Conservation (phyloP, 192 early-diverging fungal genomes). For the Endogone sp. region DNA sequence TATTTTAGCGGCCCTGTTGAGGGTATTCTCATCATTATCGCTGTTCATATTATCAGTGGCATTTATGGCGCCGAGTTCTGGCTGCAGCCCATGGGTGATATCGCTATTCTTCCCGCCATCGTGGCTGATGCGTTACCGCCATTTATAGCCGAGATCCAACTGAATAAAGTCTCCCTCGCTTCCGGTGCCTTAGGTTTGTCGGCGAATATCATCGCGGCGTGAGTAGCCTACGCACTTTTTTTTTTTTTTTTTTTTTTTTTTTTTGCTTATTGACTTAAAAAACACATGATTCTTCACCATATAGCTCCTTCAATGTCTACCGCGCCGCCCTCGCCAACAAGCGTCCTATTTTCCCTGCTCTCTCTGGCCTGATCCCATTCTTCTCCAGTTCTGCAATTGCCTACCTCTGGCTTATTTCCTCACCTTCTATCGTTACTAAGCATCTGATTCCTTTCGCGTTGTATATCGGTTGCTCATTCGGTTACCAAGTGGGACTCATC, state of each 20-base stretch:
- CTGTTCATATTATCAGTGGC: constrained; percentile 60
- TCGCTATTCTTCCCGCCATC: constrained; percentile 29
- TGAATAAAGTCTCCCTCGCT: constrained; percentile 51
- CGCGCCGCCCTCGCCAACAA: constrained; percentile 52
- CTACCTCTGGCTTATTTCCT: constrained; percentile 62
- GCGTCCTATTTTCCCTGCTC: constrained; percentile 44
- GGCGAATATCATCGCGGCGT: constrained; percentile 58
- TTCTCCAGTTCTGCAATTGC: constrained; percentile 39
- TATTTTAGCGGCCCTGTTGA: constrained; percentile 91
- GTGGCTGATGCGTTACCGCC: constrained; percentile 16
- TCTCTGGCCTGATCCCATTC: constrained; percentile 68
- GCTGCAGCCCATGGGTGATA: constrained; percentile 21
- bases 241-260: no score
- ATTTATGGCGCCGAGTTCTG: constrained; percentile 43
- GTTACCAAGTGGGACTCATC: constrained; percentile 78
- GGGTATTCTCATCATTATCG: constrained; percentile 69
- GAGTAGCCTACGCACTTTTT: constrained; percentile 19
- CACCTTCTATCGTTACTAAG: constrained; percentile 58
- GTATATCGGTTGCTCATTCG: constrained; percentile 71
- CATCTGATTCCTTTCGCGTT: constrained; percentile 68
- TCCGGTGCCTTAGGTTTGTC: constrained; percentile 41
- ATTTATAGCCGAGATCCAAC: constrained; percentile 35
- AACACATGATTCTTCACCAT: no score
- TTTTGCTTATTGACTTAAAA: neutral
- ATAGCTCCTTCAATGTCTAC: constrained; percentile 58